A percentile compares a stretch with the other conserved stretches of the same genome.
Evolutionary conservation across 2,329 filamentous ascomycete genomes (phyloP).

Genomic region (Berkeleyomyces basicola): DNA sequence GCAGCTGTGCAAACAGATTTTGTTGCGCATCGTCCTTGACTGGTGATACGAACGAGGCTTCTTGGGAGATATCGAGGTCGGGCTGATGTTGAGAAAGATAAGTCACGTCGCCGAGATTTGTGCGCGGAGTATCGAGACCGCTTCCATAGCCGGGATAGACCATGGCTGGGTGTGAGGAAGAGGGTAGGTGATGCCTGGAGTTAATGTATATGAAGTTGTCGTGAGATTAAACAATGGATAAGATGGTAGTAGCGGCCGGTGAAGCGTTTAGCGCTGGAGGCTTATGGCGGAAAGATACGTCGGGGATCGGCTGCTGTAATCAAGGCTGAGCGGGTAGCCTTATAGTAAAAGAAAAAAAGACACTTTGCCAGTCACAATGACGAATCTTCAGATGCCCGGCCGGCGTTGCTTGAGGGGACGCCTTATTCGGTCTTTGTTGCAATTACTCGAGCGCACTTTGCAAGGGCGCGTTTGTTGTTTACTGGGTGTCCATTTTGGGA

Average conservation of each 20-base stretch:
- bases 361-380: background rate
- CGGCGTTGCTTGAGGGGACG: too few relatives aligned
- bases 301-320: too few relatives aligned
- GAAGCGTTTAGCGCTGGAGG: too few relatives aligned
- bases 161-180: conserved; percentile 28
- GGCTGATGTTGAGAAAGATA: conserved; percentile 49
- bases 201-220: background rate
- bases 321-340: too few relatives aligned
- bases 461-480: conserved; percentile 23
- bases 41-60: conserved; percentile 73
- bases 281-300: too few relatives aligned
- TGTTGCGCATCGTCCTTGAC: conserved; percentile 43
- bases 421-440: background rate
- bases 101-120: conserved; percentile 69
- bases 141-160: conserved; percentile 43
- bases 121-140: conserved; percentile 71
- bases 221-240: too few relatives aligned
- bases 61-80: conserved; percentile 72
- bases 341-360: too few relatives aligned
- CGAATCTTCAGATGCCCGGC: background rate
- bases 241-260: too few relatives aligned
- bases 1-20: conserved; percentile 60
- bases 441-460: background rate
- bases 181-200: background rate
- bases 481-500: conserved; percentile 23